Evolutionary conservation across 2,329 filamentous ascomycete species (phyloP).

Genomic region (Fusarium torulosum): DNA sequence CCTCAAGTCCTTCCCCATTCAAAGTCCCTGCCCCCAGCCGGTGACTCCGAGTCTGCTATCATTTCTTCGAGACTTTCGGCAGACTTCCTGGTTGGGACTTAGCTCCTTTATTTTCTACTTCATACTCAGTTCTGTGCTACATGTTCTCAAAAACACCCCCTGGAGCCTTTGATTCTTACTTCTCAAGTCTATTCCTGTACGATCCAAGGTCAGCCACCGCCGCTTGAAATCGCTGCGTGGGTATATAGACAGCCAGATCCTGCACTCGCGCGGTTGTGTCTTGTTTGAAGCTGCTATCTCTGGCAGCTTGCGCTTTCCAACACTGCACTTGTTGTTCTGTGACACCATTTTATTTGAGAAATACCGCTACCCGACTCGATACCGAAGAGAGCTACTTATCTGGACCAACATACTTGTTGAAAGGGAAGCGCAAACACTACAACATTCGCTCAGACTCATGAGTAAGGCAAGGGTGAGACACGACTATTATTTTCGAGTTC

Average conservation of each 20-base stretch:
- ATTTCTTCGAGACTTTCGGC: slow-evolving; percentile 44
- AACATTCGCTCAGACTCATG: slow-evolving; percentile 1
- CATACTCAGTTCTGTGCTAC: slow-evolving; percentile 44
- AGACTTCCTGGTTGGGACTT: slow-evolving; percentile 43
- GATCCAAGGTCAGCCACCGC: slow-evolving; percentile 49
- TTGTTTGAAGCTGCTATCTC: slow-evolving; percentile 43
- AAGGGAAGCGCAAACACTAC: slow-evolving; percentile 8
- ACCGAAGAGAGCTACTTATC: slow-evolving; percentile 26
- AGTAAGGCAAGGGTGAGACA: slow-evolving; percentile 43
- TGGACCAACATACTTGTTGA: slow-evolving; percentile 25
- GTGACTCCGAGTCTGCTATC: slow-evolving; percentile 48
- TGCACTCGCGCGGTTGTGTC: slow-evolving; percentile 50
- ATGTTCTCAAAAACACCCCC: slow-evolving; percentile 42
- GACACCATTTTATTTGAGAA: slow-evolving; percentile 43
- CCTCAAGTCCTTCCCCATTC: slow-evolving; percentile 48
- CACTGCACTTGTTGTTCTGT: slow-evolving; percentile 39
- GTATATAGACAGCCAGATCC: slow-evolving; percentile 57
- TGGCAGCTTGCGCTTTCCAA: slow-evolving; percentile 38
- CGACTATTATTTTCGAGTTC: slow-evolving; percentile 25
- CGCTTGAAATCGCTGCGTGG: slow-evolving; percentile 46
- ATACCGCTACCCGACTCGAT: slow-evolving; percentile 33
- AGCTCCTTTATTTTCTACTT: slow-evolving; percentile 31
- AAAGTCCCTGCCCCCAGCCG: slow-evolving; percentile 46
- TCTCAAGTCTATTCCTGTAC: slow-evolving; percentile 46
- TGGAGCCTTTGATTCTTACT: slow-evolving; percentile 39